Base-by-base conservation (phyloP, 2,329 filamentous ascomycete species). In the Pestalotiopsis sp. region DNA sequence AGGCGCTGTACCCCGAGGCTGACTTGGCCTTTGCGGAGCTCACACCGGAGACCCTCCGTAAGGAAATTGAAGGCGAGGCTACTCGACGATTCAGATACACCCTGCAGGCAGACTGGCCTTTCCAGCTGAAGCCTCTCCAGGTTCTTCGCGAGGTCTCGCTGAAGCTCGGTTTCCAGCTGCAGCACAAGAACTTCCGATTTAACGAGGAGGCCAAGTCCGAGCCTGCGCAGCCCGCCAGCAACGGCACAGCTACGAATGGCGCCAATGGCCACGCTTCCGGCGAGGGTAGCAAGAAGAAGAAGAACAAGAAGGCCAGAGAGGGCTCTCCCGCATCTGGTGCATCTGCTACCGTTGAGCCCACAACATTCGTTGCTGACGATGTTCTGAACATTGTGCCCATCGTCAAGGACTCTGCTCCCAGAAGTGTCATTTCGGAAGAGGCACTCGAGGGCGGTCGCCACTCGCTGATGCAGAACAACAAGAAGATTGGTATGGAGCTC, bases 391-490 rank as follows among this genome's bases (percentile, higher is more conserved):
- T 98, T 70, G 93, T 98, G n/a, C 96, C 96, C 7, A 84, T 98
- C 61, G 89, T 98, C 76, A 98, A 98, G 85, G 95, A 99, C 79
- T 96, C 96, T 4, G 91, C 93, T 70, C 96, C 95, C 52, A 92
- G 94, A 81, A 98, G 95, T 79, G 86, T 94, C 31, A 87, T 99
- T 70, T 95, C 96, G 0, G 96, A 99, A 80, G 96, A 99, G 82
- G 95, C 96, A 14, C 86, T 99, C 58, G 96, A 99, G 81, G 96
- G 95, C 68, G 96, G 96, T 27, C 93, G 95, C 66, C 95, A 99
- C 78, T 98, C 95, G n/a, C 91, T 99, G 70, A 90, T 96, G 75
- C 95, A 98, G 79, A 92, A 94, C 78, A 94, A 99, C 84, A 95
- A 93, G 83, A 96, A 98, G 82, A 89, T 99, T 61, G 96, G 96